Percentiles rank a stretch among this genome's conserved stretches.
These are phyloP conservation scores for Fistulifera pelliculosa DNA, from an alignment of 108 stramenopile species.

Conservation along the genomic window DNA sequence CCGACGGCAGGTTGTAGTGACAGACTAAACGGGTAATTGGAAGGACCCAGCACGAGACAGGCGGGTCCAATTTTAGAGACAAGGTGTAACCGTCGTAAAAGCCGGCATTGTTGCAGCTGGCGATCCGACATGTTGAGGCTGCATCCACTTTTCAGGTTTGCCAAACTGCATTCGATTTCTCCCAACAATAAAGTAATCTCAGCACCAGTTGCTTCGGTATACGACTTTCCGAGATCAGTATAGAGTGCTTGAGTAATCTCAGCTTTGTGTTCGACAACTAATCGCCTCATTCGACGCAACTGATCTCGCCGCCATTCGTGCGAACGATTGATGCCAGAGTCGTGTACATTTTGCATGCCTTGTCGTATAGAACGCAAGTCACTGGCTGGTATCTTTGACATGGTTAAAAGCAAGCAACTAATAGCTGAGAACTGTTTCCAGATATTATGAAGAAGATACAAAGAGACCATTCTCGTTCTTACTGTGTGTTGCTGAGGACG, in stretches of 20 bases:
- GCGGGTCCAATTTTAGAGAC: conserved; percentile 28
- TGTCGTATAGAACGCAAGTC: background rate
- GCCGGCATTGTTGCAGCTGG: conserved; percentile 13
- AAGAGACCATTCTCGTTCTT: no score
- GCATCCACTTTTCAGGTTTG: conserved; percentile 27
- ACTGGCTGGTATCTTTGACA: no score
- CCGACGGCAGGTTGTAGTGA: conserved; percentile 46
- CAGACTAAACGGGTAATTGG: conserved; percentile 76
- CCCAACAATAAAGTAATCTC: conserved; percentile 20
- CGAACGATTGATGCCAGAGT: conserved; percentile 24
- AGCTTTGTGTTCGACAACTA: conserved; percentile 19
- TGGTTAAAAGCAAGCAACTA: no score
- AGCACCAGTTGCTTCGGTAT: conserved; percentile 14
- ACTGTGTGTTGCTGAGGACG: no score
- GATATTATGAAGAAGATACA: no score
- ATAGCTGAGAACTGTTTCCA: no score
- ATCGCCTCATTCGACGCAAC: conserved; percentile 7
- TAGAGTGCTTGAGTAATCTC: conserved; percentile 18
- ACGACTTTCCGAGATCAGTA: conserved; percentile 31
- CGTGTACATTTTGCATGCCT: conserved; percentile 26
- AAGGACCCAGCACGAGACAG: conserved; percentile 66
- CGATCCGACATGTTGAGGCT: conserved; percentile 21
- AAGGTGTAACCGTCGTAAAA: conserved; percentile 12
- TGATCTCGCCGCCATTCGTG: conserved; percentile 37
- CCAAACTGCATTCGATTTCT: conserved; percentile 19